Evolutionary conservation across 148 eudicot genomes (phyloP).

Genomic region (Gaultheria prostrata): DNA sequence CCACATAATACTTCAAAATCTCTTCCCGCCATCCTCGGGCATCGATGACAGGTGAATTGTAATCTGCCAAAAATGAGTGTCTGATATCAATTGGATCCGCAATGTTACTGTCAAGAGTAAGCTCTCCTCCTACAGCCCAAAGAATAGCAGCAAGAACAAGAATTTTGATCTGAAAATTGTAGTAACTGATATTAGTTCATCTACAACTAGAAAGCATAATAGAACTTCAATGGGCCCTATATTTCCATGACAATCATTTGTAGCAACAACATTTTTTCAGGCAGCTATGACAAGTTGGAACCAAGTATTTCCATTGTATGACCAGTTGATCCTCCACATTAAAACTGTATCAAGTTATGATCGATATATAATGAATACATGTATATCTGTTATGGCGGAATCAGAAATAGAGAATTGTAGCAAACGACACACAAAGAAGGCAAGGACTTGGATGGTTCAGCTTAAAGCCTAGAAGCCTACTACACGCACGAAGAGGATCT

Average conservation of each 20-base stretch:
- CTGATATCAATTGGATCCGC: background rate
- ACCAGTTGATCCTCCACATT: background rate
- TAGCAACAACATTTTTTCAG: too few relatives aligned
- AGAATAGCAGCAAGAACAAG: slow-evolving; percentile 2
- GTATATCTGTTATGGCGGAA: background rate
- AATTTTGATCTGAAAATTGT: background rate
- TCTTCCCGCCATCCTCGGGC: background rate
- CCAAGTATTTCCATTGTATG: background rate
- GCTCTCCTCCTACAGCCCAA: slow-evolving; percentile 12
- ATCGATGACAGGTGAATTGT: background rate
- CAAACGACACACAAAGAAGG: background rate
- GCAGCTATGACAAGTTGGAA: too few relatives aligned
- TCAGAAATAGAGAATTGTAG: background rate
- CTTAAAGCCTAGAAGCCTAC: background rate
- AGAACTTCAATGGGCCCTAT: background rate
- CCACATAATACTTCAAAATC: background rate
- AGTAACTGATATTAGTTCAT: background rate
- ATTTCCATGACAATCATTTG: background rate
- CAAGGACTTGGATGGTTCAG: background rate
- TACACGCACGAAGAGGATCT: background rate
- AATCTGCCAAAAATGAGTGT: slow-evolving; percentile 9
- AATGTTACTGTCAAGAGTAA: background rate
- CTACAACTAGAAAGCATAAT: background rate
- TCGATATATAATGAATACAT: background rate
- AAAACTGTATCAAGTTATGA: background rate